These are phyloP conservation scores for Obba rivulosa DNA, from an alignment of 768 basidiomycete species.

Conservation along the genomic window DNA sequence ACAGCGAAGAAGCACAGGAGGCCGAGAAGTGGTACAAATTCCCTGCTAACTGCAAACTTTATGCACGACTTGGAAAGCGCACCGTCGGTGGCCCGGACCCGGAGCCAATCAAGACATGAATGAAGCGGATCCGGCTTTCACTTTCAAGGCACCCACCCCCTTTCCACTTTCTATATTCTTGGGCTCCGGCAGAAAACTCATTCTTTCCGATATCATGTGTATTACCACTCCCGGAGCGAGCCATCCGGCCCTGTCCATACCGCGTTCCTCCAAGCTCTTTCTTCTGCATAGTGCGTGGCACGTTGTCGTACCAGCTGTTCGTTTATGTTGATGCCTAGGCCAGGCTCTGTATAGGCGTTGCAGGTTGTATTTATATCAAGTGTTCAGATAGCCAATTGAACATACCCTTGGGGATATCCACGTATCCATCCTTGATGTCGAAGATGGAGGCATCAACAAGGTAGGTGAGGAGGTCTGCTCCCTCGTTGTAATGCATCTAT, in stretches of 20 bases:
- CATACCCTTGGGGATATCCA: constrained; percentile 38
- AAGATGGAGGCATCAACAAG: constrained; percentile 48
- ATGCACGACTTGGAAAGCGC: too few relatives aligned
- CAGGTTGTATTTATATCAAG: neutral
- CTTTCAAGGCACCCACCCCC: too few relatives aligned
- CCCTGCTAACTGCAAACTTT: too few relatives aligned
- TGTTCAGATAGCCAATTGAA: neutral
- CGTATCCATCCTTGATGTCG: constrained; percentile 44
- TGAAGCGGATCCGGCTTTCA: too few relatives aligned
- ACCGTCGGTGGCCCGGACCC: too few relatives aligned
- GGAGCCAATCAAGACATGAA: too few relatives aligned
- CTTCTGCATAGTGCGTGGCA: constrained; percentile 30
- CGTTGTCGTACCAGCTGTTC: constrained; percentile 44
- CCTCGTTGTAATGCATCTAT: constrained; percentile 62
- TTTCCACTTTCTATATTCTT: too few relatives aligned
- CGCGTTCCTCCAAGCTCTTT: constrained; percentile 48
- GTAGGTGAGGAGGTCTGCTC: constrained; percentile 60
- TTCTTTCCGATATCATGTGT: neutral
- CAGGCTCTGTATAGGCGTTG: constrained; percentile 34
- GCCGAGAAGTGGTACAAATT: neutral
- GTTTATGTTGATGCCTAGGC: constrained; percentile 58
- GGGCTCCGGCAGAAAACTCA: too few relatives aligned
- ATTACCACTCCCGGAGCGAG: constrained; percentile 48
- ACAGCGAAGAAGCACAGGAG: neutral
- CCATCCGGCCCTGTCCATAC: constrained; percentile 54